These are phyloP conservation scores for Pelargonium cotyledonis DNA, from an alignment of 441 rosid species.

Conservation along the genomic window DNA sequence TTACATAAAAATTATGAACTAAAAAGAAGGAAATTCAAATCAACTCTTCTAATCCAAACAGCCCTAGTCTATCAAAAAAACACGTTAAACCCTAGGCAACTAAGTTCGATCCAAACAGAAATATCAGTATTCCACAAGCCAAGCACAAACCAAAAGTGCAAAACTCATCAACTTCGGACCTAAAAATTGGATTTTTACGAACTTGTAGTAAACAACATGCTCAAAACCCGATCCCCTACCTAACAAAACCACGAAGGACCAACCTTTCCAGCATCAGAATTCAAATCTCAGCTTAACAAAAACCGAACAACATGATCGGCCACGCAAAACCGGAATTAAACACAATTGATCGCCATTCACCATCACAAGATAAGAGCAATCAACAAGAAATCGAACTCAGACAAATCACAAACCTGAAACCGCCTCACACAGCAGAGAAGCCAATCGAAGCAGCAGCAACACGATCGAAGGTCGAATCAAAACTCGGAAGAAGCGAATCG, in stretches of 20 bases:
- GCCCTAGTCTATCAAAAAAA: not conserved
- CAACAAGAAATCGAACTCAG: not conserved
- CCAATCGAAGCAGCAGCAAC: no score
- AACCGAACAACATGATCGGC: not conserved
- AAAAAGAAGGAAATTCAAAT: not conserved
- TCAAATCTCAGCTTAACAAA: not conserved
- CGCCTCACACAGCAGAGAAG: not conserved
- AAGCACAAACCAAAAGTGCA: not conserved
- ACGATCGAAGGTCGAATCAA: slow-evolving; percentile 5
- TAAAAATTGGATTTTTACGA: not conserved
- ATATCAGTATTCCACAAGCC: no score
- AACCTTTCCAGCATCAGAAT: not conserved
- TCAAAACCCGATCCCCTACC: not conserved
- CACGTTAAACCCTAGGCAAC: not conserved
- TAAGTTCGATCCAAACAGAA: not conserved
- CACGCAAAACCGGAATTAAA: no score
- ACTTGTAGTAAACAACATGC: not conserved
- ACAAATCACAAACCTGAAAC: not conserved
- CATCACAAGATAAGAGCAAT: not conserved
- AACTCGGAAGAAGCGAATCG: not conserved
- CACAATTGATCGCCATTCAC: no score
- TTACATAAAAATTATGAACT: not conserved
- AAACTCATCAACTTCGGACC: not conserved
- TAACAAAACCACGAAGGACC: not conserved
- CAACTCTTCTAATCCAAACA: no score